Base-by-base conservation (phyloP, 305 asterid species). In the Fraxinus platypoda region DNA sequence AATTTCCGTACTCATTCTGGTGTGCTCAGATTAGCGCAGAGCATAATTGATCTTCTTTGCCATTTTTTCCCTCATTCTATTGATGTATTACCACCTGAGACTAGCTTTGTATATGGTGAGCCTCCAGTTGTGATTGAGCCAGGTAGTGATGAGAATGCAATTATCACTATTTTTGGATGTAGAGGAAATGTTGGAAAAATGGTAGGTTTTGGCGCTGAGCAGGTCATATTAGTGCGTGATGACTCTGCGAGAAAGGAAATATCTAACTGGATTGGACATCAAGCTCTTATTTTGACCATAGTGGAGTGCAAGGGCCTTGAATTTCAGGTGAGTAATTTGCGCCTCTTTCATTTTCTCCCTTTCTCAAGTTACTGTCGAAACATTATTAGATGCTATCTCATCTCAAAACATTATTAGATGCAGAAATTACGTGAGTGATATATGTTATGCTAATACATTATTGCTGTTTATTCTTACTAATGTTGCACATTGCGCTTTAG, bases 271-370 rank as follows among this genome's bases (percentile, higher is more conserved):
- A 83, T 93, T 33, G 94, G 95, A 59, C 84, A 62, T 41, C 90
- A 90, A 74, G 95, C 97, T 77, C 93, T 93, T 19, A 77, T 93
- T 76, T 85, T 92, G 57, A 93, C 97, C 6, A 89, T 93, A 37
- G 74, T 93, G 8, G 97, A 93, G 79, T 92, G 95, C 90, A 93
- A 93, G 87, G 97, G 97, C 80, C 91, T 93, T 0, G 97, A 93
- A 79, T 93, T 93, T 85, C 95, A 93, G 92, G 97, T 87, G 37
- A 85, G 80, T 49, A 52, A 15, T 74, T 71, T 46, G 46, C 37
- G 66, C 38, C 2, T 15, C 30, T 25, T 26, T 8, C 6, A 74
- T 9, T 26, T 52, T 81, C n/a, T 6, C 34, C 33, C 77, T 41
- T 75, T 71, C 26, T 1, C 71, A 6, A 26, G 4, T 30, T 15